Base-by-base conservation (phyloP, 345 rosid species). In the Euclidium syriacum region DNA sequence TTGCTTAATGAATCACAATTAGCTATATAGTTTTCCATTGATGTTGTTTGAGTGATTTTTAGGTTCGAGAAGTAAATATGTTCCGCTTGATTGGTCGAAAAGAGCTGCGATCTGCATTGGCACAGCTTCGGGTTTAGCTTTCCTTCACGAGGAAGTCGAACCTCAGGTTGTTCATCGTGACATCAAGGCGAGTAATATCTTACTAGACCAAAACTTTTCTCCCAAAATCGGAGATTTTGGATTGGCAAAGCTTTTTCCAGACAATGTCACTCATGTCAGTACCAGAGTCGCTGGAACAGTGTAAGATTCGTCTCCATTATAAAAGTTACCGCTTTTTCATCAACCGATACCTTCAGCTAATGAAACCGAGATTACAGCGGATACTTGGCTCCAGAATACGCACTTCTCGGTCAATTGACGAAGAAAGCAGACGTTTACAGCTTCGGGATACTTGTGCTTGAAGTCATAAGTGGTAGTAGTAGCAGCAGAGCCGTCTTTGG, bases 221-320 rank as follows among this genome's bases (percentile, higher is more conserved):
- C 97, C 98, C 18, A 92, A 92, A 71, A 92, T 92, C 41, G 98
- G 98, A 52, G 97, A 92, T 73, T 92, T 92, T 18, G 98, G 98
- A 25, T 63, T 92, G 84, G 98, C 98, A 26, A 92, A 92, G 77
- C 96, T 92, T 55, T 92, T 92, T 62, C 97, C 99, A 9, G 96
- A 94, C 46, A 60, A 87, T 59, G 89, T 89, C 70, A 87, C 99
- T 77, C 99, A 89, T 67, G 88, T 94, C 43, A 89, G 88, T 77
- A 92, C 98, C 23, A 78, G 91, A 67, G 83, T 92, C 30, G 97
- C 98, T 10, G 97, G 98, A 73, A 92, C 98, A 57, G 87, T 90
- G 98, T 92, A 80, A 47, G 88, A 40, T 51, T 26, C 14, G 32
- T 57, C 55, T 26, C 61, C 47, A 35, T 63, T n/a, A n/a, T n/a